phyloP scores from a whole-genome alignment of 2,329 filamentous ascomycete genomes.

The Colletotrichum kahawae region DNA sequence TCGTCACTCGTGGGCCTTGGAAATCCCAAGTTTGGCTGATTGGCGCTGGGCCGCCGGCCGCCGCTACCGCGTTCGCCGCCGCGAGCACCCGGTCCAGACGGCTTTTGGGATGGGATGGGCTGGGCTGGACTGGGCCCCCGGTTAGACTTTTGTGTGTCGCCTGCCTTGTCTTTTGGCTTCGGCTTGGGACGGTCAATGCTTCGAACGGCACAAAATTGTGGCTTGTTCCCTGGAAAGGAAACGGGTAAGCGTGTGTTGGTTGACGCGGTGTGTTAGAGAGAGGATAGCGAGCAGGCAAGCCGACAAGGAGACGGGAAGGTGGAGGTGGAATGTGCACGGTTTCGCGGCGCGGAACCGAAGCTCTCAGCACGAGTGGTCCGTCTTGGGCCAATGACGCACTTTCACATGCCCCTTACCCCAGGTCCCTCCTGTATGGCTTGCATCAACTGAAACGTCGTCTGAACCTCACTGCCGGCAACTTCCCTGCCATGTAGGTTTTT shows the following conservation, averaged over 20 bases:
- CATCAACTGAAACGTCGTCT: constrained; percentile 10
- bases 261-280: background rate
- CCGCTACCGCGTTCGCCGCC: background rate
- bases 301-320: background rate
- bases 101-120: constrained; percentile 4
- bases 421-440: background rate
- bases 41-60: background rate
- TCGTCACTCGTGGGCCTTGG: background rate
- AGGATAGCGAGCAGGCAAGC: background rate
- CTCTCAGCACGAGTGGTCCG: background rate
- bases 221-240: background rate
- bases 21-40: background rate
- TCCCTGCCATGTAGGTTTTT: background rate
- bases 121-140: background rate
- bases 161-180: background rate
- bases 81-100: background rate
- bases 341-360: constrained; percentile 2
- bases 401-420: constrained; percentile 12
- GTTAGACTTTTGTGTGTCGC: background rate
- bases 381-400: constrained; percentile 17
- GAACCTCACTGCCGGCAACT: background rate
- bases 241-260: background rate
- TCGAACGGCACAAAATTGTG: background rate
- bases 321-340: constrained; percentile 22
- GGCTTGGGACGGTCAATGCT: constrained; percentile 12